A percentile compares a stretch with the other conserved stretches of the same genome.
Evolutionary conservation across 2,329 filamentous ascomycete genomes (phyloP).

Genomic region (Aspergillus thermomutatus): DNA sequence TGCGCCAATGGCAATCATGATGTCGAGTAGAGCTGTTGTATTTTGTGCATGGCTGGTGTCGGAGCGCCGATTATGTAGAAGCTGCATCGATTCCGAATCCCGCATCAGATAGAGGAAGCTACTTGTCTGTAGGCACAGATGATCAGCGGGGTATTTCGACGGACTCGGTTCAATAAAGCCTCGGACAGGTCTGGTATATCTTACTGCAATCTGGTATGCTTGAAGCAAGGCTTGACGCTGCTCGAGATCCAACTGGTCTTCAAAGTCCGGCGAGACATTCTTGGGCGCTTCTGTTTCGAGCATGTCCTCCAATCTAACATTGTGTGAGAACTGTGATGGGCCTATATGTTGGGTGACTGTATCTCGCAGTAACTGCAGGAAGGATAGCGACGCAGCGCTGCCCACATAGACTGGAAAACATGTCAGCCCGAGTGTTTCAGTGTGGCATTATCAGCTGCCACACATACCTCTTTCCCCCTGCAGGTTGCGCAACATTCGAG

Average conservation of each 20-base stretch:
- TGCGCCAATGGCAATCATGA: slow-evolving; percentile 53
- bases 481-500: slow-evolving; percentile 50
- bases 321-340: slow-evolving; percentile 53
- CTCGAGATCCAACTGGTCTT: slow-evolving; percentile 26
- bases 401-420: slow-evolving; percentile 26
- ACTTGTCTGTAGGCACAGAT: slow-evolving; percentile 32
- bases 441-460: background rate
- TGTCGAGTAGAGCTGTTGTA: slow-evolving; percentile 34
- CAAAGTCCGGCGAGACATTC: slow-evolving; percentile 31
- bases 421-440: slow-evolving; percentile 46
- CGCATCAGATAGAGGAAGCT: slow-evolving; percentile 36
- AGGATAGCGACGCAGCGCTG: slow-evolving; percentile 47
- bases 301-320: slow-evolving; percentile 51
- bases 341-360: slow-evolving; percentile 49
- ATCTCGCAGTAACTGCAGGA: slow-evolving; percentile 54
- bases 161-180: background rate
- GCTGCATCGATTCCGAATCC: slow-evolving; percentile 30
- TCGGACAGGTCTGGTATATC: background rate
- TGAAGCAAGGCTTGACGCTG: slow-evolving; percentile 34
- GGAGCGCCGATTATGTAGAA: slow-evolving; percentile 3
- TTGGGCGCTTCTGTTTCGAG: slow-evolving; percentile 47
- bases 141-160: background rate
- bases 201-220: slow-evolving; percentile 27
- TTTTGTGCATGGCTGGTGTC: slow-evolving; percentile 20
- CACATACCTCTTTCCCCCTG: slow-evolving; percentile 50